These are phyloP conservation scores for Alternaria arborescens DNA, from an alignment of 2,329 filamentous ascomycete species.

Conservation along the genomic window DNA sequence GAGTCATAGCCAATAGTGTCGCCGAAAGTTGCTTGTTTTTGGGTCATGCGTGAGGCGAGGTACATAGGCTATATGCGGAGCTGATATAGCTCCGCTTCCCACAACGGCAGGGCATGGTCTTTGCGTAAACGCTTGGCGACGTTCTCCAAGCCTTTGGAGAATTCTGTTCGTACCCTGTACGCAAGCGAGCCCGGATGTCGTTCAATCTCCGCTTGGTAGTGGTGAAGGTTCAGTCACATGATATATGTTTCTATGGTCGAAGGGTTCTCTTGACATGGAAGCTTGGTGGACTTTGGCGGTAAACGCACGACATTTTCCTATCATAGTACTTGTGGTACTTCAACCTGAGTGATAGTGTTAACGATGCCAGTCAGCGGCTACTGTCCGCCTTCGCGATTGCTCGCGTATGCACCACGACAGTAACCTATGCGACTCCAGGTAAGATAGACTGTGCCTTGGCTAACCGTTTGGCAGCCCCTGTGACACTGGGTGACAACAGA, in stretches of 20 bases:
- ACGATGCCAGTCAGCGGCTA: not conserved
- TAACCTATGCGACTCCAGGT: not conserved
- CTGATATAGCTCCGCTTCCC: constrained; percentile 23
- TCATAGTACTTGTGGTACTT: not conserved
- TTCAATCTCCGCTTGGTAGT: not conserved
- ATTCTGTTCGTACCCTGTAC: not conserved
- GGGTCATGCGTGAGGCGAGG: constrained; percentile 16
- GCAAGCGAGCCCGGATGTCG: constrained; percentile 5
- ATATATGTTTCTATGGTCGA: not conserved
- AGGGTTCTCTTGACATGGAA: not conserved
- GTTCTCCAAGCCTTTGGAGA: not conserved
- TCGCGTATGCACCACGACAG: not conserved
- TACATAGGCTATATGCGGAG: constrained; percentile 25
- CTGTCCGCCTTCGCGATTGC: not conserved
- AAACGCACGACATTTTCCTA: too few relatives aligned
- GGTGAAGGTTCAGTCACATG: not conserved
- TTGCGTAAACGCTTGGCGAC: constrained; percentile 1
- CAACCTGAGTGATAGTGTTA: not conserved
- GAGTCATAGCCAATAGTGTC: constrained; percentile 16
- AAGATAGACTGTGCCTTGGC: not conserved
- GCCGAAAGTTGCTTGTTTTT: constrained; percentile 11
- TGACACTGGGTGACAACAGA: not conserved
- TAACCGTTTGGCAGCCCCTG: not conserved
- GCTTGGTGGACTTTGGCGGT: not conserved
- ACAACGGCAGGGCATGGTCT: constrained; percentile 4